These are phyloP conservation scores for Lathyrus oleraceus DNA, from an alignment of 306 rosid species.

Conservation along the genomic window DNA sequence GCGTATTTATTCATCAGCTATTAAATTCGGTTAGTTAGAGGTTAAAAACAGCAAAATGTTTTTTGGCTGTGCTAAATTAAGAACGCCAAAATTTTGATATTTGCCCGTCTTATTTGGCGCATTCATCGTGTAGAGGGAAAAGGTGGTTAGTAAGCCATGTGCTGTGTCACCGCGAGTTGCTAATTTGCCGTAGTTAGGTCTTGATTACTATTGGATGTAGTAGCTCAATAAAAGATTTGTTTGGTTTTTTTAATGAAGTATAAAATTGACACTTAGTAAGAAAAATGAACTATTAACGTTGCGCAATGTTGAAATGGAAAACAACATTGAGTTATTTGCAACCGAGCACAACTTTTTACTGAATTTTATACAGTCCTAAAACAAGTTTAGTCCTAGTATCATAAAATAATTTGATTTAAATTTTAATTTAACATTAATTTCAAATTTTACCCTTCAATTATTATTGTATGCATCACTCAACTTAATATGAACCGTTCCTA, in stretches of 20 bases:
- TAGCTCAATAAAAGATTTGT: conserved; percentile 31
- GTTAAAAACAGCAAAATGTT: conserved; percentile 29
- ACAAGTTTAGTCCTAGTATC: no score
- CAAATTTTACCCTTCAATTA: no score
- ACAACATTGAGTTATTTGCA: not conserved
- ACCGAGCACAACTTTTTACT: no score
- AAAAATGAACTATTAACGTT: not conserved
- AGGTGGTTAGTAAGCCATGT: conserved; percentile 6
- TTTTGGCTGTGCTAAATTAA: conserved; percentile 27
- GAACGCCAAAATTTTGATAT: conserved; percentile 42
- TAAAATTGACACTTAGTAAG: not conserved
- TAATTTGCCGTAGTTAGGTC: not conserved
- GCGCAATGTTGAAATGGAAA: not conserved
- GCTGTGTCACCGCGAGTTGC: conserved; percentile 7
- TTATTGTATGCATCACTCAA: no score
- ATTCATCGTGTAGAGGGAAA: conserved; percentile 30
- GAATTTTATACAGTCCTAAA: no score
- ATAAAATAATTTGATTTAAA: no score
- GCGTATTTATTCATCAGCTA: conserved; percentile 12
- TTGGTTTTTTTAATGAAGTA: conserved; percentile 8
- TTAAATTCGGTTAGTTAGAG: conserved; percentile 27
- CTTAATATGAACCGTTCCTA: no score
- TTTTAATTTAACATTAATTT: no score
- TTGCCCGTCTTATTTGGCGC: conserved; percentile 27
- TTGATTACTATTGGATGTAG: not conserved